These are phyloP conservation scores for Scolecobasidium constrictum DNA, from an alignment of 2,329 filamentous ascomycete species.

Conservation along the genomic window DNA sequence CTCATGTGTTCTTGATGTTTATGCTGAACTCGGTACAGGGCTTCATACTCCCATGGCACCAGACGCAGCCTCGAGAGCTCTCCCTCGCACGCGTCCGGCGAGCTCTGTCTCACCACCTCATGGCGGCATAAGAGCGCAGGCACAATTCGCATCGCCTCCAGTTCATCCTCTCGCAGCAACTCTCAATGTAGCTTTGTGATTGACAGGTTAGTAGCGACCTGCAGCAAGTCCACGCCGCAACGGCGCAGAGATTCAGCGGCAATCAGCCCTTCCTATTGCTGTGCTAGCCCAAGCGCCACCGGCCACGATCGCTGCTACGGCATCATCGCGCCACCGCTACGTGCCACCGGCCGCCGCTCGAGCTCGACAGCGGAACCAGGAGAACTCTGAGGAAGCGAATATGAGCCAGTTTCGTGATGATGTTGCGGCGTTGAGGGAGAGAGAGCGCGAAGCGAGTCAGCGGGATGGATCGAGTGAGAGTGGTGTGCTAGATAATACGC, in stretches of 20 bases:
- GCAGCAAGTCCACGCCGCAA: background rate
- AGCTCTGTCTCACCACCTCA: background rate
- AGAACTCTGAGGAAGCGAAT: slow-evolving; percentile 6
- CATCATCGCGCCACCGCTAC: background rate
- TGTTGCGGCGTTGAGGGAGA: background rate
- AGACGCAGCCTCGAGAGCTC: background rate
- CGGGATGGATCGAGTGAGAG: background rate
- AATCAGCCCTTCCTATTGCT: background rate
- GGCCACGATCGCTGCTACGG: no score
- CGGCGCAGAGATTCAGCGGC: background rate
- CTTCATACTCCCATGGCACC: background rate
- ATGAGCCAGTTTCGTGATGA: slow-evolving; percentile 3
- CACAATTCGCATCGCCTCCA: no score
- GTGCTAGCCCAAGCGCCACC: no score
- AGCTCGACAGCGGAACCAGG: slow-evolving; percentile 6
- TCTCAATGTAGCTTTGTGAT: no score
- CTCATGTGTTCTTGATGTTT: background rate
- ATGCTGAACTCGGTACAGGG: background rate
- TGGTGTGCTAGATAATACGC: slow-evolving; percentile 4
- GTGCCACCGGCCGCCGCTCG: background rate
- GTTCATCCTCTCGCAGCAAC: no score
- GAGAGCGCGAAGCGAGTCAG: background rate
- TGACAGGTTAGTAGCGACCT: background rate
- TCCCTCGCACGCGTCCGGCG: background rate
- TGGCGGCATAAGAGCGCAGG: no score